Conservation (phyloP, 208 protist genomes). For the Herpetomonas samuelpessoai region DNA sequence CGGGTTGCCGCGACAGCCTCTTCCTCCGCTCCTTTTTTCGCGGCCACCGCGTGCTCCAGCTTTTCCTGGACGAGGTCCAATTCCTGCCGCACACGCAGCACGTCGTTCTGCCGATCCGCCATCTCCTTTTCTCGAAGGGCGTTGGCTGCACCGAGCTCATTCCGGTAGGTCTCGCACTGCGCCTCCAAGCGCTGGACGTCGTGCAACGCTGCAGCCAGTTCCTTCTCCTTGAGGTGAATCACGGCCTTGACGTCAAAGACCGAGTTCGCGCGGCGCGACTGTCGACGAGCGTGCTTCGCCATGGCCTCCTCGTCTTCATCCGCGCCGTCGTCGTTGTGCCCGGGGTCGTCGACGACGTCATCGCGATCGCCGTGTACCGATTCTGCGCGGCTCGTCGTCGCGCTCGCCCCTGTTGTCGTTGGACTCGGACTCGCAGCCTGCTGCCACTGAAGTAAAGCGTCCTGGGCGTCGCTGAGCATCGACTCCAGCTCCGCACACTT, state of each 20-base stretch:
- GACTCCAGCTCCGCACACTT: constrained; percentile 27
- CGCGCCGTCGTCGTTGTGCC: too few relatives aligned
- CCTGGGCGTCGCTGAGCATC: constrained; percentile 22
- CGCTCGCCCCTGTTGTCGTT: constrained; percentile 1
- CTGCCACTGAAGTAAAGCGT: constrained; percentile 14
- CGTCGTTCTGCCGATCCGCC: constrained; percentile 15
- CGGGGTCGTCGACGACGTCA: too few relatives aligned
- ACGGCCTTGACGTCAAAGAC: constrained; percentile 12
- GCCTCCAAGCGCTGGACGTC: constrained; percentile 16
- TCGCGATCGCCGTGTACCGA: too few relatives aligned
- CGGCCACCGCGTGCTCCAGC: constrained; percentile 21
- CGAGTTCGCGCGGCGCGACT: too few relatives aligned
- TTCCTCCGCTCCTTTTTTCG: constrained; percentile 30
- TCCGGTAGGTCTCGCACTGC: constrained; percentile 47
- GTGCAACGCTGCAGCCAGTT: neutral
- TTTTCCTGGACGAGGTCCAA: constrained; percentile 20
- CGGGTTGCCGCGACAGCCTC: constrained; percentile 33
- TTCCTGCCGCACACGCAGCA: constrained; percentile 18
- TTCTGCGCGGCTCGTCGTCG: too few relatives aligned
- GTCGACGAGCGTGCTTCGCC: too few relatives aligned
- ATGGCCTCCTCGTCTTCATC: too few relatives aligned
- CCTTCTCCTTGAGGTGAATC: constrained; percentile 10
- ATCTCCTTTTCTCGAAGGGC: constrained; percentile 33
- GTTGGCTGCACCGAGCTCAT: constrained; percentile 42
- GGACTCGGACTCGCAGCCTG: too few relatives aligned